phyloP scores from a whole-genome alignment of 2,329 filamentous ascomycete species.

The Ophiostoma pallidulum region DNA sequence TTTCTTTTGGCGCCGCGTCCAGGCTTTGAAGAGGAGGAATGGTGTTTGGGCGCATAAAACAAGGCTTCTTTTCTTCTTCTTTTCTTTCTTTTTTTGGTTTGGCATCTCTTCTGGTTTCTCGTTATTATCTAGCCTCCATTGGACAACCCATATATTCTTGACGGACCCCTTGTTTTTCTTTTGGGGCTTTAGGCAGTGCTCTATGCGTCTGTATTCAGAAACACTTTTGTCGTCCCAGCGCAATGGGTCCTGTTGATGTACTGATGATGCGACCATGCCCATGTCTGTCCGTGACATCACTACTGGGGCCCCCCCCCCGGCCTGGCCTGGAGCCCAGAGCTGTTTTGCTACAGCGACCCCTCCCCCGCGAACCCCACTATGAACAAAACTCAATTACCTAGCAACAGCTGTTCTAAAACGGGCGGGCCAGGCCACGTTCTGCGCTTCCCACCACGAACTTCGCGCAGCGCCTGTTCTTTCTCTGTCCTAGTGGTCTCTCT shows the following conservation, averaged over 20 bases:
- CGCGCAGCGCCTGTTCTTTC: too few species aligned
- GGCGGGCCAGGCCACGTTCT: too few species aligned
- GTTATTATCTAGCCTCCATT: background rate
- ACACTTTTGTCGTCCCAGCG: too few species aligned
- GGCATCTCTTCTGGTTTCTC: background rate
- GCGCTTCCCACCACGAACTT: too few species aligned
- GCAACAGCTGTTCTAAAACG: too few species aligned
- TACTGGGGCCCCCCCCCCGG: background rate
- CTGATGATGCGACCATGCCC: too few species aligned
- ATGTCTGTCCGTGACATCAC: slow-evolving; percentile 14
- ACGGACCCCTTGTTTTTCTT: background rate
- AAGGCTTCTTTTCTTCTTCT: background rate
- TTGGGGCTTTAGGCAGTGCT: too few species aligned
- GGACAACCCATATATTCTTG: too few species aligned
- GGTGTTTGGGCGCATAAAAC: slow-evolving; percentile 12
- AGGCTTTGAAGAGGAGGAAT: background rate
- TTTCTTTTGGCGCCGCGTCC: background rate
- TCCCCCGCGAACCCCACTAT: slow-evolving; percentile 10
- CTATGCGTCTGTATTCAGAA: too few species aligned
- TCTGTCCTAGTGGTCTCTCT: too few species aligned
- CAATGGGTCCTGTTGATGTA: too few species aligned
- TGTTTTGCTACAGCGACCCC: slow-evolving; percentile 10
- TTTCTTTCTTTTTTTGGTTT: background rate
- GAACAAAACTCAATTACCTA: too few species aligned
- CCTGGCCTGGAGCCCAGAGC: background rate